Evolutionary conservation across 345 rosid genomes (phyloP), one percentile per base, ranked within the genome.

Genomic region (Mallotus nudiflorus): DNA sequence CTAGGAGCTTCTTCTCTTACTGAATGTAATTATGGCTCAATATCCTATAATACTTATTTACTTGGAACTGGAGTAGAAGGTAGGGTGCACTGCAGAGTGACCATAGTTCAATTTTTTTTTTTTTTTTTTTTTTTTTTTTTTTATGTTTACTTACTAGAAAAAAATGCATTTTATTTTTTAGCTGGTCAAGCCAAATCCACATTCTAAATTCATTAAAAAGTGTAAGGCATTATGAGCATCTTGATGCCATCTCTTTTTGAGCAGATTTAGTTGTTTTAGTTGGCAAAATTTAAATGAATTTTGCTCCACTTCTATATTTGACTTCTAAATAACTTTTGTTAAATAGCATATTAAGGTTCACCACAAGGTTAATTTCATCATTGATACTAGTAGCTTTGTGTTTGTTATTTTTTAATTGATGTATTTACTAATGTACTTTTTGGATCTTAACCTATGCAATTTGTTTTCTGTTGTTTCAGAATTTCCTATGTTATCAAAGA

Each of bases 61-160:
- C 42, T 70, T 75, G 65, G 62, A 37, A 61, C 77, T 66, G 70
- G 65, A 63, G 68, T 65, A 73, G 74, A 80, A 46, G 85, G 89
- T 84, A 68, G 37, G 75, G 42, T 66, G 45, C 29, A 46, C 55
- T 63, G 35, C 42, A 14, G 40, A 19, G 3, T 57, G 46, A 45
- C 58, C 20, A 22, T 74, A 40, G 19, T 64, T 64, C 67, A 27
- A 39, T 63, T 35, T 61, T 53, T 31, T 48, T 10, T 69, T 9
- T 51, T 12, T 14, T 6, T n/a, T n/a, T n/a, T n/a, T n/a, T n/a
- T n/a, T n/a, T n/a, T n/a, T n/a, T n/a, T n/a, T n/a, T n/a, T n/a
- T n/a, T n/a, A n/a, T n/a, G n/a, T n/a, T n/a, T n/a, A n/a, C n/a
- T n/a, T n/a, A n/a, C n/a, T n/a, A n/a, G n/a, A n/a, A n/a, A n/a